A percentile compares a stretch with the other conserved stretches of the same genome.
Conservation (phyloP, 257 asterid genomes). For the Eustoma russellianum region DNA sequence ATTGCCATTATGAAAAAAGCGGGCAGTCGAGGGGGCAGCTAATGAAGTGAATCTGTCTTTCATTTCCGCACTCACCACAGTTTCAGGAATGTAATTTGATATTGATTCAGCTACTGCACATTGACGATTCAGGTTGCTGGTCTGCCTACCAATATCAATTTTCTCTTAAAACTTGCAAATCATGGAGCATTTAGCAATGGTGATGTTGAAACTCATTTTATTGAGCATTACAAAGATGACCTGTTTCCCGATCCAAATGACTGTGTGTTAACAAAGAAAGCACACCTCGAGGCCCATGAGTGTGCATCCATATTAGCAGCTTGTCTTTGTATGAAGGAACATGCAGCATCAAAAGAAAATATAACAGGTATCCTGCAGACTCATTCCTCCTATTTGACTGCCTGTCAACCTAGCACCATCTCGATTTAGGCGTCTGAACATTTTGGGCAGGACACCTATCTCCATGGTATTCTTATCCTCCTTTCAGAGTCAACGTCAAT, state of each 20-base stretch:
- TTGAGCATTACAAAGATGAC: slow-evolving; percentile 68
- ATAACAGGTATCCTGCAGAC: slow-evolving; percentile 47
- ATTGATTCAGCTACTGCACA: background rate
- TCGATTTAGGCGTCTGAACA: slow-evolving; percentile 11
- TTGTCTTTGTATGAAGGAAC: slow-evolving; percentile 63
- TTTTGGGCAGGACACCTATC: slow-evolving; percentile 46
- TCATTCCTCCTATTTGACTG: slow-evolving; percentile 7
- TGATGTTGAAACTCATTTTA: slow-evolving; percentile 94
- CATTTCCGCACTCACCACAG: too few relatives aligned
- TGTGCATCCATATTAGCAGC: slow-evolving; percentile 76
- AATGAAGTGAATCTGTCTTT: too few relatives aligned
- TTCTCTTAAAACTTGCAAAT: slow-evolving; percentile 66
- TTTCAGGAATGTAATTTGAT: too few relatives aligned
- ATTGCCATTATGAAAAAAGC: too few relatives aligned
- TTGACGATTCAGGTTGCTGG: slow-evolving; percentile 72
- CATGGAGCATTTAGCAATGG: slow-evolving; percentile 75
- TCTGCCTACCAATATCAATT: slow-evolving; percentile 92
- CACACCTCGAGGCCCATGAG: slow-evolving; percentile 32
- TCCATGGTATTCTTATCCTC: slow-evolving; percentile 75
- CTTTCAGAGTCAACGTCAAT: slow-evolving; percentile 70
- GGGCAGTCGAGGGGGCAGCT: too few relatives aligned
- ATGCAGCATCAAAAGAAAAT: slow-evolving; percentile 27
- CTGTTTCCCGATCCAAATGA: slow-evolving; percentile 46
- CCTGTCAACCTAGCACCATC: slow-evolving; percentile 11
- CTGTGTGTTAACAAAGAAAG: slow-evolving; percentile 33